Base-by-base conservation (phyloP, 2,329 filamentous ascomycete species). In the Aspergillus pseudoglaucus region DNA sequence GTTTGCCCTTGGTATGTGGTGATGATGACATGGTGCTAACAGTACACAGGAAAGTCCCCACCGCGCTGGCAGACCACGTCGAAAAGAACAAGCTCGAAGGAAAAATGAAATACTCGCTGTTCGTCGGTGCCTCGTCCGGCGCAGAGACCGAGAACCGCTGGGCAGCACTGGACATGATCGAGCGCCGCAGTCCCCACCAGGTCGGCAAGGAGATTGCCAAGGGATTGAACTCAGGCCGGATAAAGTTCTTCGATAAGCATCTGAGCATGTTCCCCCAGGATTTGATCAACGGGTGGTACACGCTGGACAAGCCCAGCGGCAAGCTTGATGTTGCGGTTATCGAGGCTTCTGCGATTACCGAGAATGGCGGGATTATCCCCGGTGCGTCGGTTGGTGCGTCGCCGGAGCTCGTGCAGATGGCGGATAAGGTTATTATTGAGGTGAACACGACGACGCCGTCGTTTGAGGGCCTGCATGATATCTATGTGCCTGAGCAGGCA, bases 211-310 rank as follows among this genome's bases (percentile, higher is more conserved):
- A 87, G 50, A 95, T 95, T 56, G 82, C 89, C 51, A 91, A 88
- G 75, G 89, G 89, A 8, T 94, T 95, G 72, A 95, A 95, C 68
- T 83, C 85, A 59, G 89, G 89, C 39, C 79, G 85, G 57, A 95
- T 95, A 72, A 83, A 91, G 53, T 95, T 95, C 71, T 95, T 94
- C 65, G 89, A 95, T 68, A 95, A 95, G 75, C 89, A 95, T 73
- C 68, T 95, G 64, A 90, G 85, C 70, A 94, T 94, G 89, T 95
- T 95, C 67, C 89, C 89, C 3, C 79, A 84, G 35, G 89, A 95
- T 65, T 75, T 95, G 55, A 85, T 91, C 67, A 93, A 93, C 66
- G 87, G 87, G 25, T 91, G 78, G 70, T 95, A 94, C 73, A 94
- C 89, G 10, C 84, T 88, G 67, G 80, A 94, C 65, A 85, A 84